These are phyloP conservation scores for Dactylonectria macrodidyma DNA, from an alignment of 2,329 filamentous ascomycete genomes.

Conservation along the genomic window DNA sequence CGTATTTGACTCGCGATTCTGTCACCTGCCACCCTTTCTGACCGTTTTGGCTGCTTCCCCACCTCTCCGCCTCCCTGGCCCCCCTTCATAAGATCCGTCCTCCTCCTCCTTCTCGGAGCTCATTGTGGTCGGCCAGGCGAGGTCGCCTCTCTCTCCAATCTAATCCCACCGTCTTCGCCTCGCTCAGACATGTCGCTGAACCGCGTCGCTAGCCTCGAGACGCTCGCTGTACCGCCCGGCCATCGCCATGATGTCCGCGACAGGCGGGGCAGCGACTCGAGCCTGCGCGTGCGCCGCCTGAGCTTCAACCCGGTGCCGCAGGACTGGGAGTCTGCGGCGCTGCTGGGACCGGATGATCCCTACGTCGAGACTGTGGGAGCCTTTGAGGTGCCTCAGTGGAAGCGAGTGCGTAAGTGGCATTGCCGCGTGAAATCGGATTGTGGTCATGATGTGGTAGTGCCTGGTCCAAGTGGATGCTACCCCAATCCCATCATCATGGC, in stretches of 20 bases:
- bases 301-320: slow-evolving; percentile 70
- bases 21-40: too few relatives aligned
- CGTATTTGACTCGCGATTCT: too few relatives aligned
- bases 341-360: slow-evolving; percentile 55
- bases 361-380: slow-evolving; percentile 63
- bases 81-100: slow-evolving; percentile 4
- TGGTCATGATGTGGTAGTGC: neutral
- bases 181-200: slow-evolving; percentile 64
- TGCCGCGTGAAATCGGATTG: neutral
- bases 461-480: neutral
- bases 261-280: slow-evolving; percentile 61
- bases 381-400: slow-evolving; percentile 70
- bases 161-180: too few relatives aligned
- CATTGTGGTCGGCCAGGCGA: too few relatives aligned
- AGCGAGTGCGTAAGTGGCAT: slow-evolving; percentile 62
- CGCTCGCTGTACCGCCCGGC: slow-evolving; percentile 53
- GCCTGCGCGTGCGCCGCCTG: slow-evolving; percentile 63
- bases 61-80: neutral
- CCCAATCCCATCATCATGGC: neutral
- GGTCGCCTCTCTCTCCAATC: neutral
- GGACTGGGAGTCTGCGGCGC: slow-evolving; percentile 61
- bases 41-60: too few relatives aligned
- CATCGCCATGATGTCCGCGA: slow-evolving; percentile 49
- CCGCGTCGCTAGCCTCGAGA: slow-evolving; percentile 68
- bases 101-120: too few relatives aligned